Conservation (phyloP, 2,329 filamentous ascomycete genomes). For the Xylaria sp. region DNA sequence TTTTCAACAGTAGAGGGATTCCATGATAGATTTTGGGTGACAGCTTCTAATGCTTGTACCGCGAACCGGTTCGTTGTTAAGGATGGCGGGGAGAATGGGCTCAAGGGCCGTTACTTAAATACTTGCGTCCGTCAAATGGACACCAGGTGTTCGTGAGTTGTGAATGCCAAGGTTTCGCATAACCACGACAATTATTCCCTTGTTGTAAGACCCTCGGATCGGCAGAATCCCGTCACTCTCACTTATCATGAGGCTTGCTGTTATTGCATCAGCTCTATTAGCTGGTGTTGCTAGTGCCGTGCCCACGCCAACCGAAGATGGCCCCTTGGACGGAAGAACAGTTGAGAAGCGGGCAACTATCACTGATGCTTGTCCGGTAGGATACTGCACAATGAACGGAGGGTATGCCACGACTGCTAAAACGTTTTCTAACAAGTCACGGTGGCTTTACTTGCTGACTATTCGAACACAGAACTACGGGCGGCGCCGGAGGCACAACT, state of each 20-base stretch:
- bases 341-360: constrained; percentile 52
- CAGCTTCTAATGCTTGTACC: neutral
- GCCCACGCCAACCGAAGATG: constrained; percentile 48
- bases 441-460: constrained; percentile 5
- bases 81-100: constrained; percentile 1
- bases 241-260: constrained; percentile 33
- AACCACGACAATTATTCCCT: neutral
- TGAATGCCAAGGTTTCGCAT: neutral
- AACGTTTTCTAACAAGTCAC: neutral
- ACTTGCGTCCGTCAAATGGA: neutral
- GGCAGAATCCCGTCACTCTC: neutral
- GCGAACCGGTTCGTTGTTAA: neutral
- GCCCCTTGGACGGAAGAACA: constrained; percentile 43
- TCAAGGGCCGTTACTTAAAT: constrained; percentile 23
- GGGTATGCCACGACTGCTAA: constrained; percentile 22
- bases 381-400: constrained; percentile 52
- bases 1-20: neutral
- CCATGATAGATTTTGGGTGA: neutral
- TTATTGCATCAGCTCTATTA: constrained; percentile 36
- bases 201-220: neutral
- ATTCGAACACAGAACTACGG: constrained; percentile 56
- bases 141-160: neutral
- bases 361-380: constrained; percentile 52
- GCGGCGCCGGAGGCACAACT: constrained; percentile 61
- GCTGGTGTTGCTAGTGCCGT: constrained; percentile 48